A percentile compares a stretch with the other conserved stretches of the same genome.
phyloP scores from a whole-genome alignment of 2,329 filamentous ascomycete genomes.

The Didymella glomerata region DNA sequence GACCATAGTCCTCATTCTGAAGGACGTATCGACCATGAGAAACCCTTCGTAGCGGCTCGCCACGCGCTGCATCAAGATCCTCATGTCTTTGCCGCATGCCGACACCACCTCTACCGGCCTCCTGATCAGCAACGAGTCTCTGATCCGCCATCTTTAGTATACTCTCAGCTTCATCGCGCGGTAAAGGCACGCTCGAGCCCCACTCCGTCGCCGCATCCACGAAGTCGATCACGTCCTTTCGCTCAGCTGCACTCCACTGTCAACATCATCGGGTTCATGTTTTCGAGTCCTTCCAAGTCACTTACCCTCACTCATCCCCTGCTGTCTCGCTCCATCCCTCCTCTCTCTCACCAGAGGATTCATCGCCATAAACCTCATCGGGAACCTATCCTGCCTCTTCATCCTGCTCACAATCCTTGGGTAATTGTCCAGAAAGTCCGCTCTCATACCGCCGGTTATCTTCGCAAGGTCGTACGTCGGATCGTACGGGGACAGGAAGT shows the following conservation, averaged over 20 bases:
- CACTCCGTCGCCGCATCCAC: conserved; percentile 39
- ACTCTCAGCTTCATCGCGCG: conserved; percentile 25
- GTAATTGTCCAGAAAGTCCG: conserved; percentile 29
- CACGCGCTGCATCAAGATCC: background rate
- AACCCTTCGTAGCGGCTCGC: background rate
- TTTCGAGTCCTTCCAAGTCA: no score
- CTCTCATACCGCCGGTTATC: conserved; percentile 23
- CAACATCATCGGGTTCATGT: no score
- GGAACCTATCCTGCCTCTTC: conserved; percentile 35
- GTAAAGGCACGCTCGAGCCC: conserved; percentile 38
- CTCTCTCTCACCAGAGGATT: conserved; percentile 23
- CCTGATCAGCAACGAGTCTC: conserved; percentile 29
- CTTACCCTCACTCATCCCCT: conserved; percentile 31
- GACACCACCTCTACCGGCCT: background rate
- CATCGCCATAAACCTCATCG: conserved; percentile 34
- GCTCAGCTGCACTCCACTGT: conserved; percentile 22
- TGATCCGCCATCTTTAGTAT: conserved; percentile 32
- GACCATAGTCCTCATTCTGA: background rate
- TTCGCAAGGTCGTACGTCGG: conserved; percentile 28
- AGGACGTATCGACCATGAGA: background rate
- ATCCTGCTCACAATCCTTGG: conserved; percentile 31
- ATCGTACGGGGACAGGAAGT: conserved; percentile 30
- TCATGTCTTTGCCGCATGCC: background rate
- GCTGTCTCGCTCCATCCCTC: background rate
- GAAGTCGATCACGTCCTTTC: conserved; percentile 34